These are phyloP conservation scores for Populus ilicifolia DNA, from an alignment of 345 rosid genomes.

Conservation along the genomic window DNA sequence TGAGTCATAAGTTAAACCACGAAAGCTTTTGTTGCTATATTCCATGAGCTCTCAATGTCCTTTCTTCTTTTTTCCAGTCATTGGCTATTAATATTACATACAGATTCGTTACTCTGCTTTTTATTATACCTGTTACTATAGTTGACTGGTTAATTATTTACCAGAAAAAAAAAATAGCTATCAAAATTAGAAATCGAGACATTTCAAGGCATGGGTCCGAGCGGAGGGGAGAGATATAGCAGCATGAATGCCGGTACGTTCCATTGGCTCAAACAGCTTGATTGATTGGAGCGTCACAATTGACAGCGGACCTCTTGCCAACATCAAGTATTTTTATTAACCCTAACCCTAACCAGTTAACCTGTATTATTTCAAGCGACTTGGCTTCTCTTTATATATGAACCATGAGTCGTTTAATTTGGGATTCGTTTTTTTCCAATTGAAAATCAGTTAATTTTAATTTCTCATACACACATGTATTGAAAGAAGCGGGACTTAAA, in stretches of 20 bases:
- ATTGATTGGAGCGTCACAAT: neutral
- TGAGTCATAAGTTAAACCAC: too few species aligned
- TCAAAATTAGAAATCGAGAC: too few species aligned
- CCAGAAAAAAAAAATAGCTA: too few species aligned
- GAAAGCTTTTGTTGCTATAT: neutral
- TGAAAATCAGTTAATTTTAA: too few species aligned
- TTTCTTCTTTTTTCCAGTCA: neutral
- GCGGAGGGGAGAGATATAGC: neutral
- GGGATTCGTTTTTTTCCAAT: too few species aligned
- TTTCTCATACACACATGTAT: too few species aligned
- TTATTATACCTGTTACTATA: too few species aligned
- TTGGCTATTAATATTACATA: neutral
- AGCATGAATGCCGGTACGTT: neutral
- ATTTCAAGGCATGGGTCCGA: neutral
- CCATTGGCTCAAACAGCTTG: neutral
- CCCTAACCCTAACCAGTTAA: too few species aligned
- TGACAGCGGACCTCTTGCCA: neutral
- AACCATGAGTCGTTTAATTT: too few species aligned
- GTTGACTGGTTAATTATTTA: too few species aligned
- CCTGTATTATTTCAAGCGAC: neutral
- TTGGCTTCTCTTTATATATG: too few species aligned
- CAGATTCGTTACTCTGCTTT: neutral
- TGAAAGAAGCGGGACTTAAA: too few species aligned
- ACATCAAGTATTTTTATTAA: neutral
- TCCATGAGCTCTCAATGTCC: neutral